Evolutionary conservation across 257 asterid genomes (phyloP).

Genomic region (Plantago ovata): DNA sequence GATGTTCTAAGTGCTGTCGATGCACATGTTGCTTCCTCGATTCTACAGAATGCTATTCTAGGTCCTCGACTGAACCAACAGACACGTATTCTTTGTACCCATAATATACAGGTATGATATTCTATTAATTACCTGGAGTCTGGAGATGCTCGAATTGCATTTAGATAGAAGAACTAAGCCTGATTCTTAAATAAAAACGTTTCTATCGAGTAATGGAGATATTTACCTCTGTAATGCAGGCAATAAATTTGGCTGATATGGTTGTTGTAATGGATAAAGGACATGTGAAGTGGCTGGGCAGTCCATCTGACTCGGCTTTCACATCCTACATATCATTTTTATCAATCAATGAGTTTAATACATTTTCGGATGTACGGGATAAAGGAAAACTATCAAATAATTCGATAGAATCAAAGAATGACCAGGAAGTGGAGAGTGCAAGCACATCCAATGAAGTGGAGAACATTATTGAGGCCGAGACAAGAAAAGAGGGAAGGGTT

Average conservation of each 20-base stretch:
- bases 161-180: no score
- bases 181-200: no score
- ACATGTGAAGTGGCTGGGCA: conserved; percentile 70
- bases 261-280: conserved; percentile 91
- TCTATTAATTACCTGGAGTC: no score
- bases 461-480: conserved; percentile 55
- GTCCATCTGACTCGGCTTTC: conserved; percentile 51
- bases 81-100: conserved; percentile 89
- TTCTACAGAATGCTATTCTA: conserved; percentile 65
- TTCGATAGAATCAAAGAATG: conserved; percentile 31
- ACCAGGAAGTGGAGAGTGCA: conserved; percentile 37
- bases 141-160: no score
- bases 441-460: conserved; percentile 40
- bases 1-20: conserved; percentile 98
- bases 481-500: conserved; percentile 86
- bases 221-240: conserved; percentile 40
- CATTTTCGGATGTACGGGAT: conserved; percentile 34
- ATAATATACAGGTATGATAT: conserved; percentile 69
- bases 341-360: conserved; percentile 41
- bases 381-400: conserved; percentile 22
- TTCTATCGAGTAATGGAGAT: not conserved
- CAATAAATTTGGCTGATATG: conserved; percentile 68
- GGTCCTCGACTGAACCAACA: conserved; percentile 72
- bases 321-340: conserved; percentile 50
- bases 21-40: conserved; percentile 84